Conservation (phyloP, 2,329 filamentous ascomycete species). For the Fusarium poae region DNA sequence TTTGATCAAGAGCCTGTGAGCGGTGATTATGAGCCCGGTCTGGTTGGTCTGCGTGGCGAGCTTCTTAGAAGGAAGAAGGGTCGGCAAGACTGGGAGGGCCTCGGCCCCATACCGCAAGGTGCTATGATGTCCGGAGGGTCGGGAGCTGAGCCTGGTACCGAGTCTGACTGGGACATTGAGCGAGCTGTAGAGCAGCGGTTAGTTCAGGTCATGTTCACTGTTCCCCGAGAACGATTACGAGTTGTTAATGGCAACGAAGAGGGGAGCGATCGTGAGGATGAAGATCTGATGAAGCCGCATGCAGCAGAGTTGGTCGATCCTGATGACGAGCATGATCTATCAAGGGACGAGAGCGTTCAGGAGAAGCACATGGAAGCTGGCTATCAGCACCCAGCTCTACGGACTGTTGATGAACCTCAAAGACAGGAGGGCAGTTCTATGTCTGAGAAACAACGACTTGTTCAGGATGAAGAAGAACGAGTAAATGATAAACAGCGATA, state of each 20-base stretch:
- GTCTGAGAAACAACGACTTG: slow-evolving; percentile 28
- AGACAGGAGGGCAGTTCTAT: slow-evolving; percentile 18
- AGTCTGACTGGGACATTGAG: slow-evolving; percentile 84
- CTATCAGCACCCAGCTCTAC: slow-evolving; percentile 2
- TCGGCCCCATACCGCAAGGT: slow-evolving; percentile 26
- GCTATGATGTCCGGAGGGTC: slow-evolving; percentile 50
- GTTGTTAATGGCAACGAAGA: slow-evolving; percentile 86
- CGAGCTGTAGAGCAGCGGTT: slow-evolving; percentile 76
- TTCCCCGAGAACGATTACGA: slow-evolving; percentile 84
- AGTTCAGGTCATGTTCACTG: slow-evolving; percentile 92
- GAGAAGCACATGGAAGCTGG: slow-evolving; percentile 19
- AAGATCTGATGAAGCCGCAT: slow-evolving; percentile 48
- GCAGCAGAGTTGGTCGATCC: slow-evolving; percentile 60
- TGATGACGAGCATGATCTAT: slow-evolving; percentile 46
- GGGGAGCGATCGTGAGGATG: slow-evolving; percentile 50
- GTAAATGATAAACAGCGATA: slow-evolving; percentile 4
- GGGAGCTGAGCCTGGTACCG: slow-evolving; percentile 54
- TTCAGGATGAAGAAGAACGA: slow-evolving; percentile 15
- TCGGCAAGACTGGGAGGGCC: slow-evolving; percentile 65
- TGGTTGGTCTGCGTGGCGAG: slow-evolving; percentile 61
- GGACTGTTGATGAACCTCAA: slow-evolving; percentile 11
- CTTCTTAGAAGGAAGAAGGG: slow-evolving; percentile 68
- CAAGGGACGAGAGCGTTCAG: slow-evolving; percentile 23
- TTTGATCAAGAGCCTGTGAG: slow-evolving; percentile 53
- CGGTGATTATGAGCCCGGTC: slow-evolving; percentile 60